phyloP scores from a whole-genome alignment of 2,329 filamentous ascomycete genomes.

The Exophiala bonariae region DNA sequence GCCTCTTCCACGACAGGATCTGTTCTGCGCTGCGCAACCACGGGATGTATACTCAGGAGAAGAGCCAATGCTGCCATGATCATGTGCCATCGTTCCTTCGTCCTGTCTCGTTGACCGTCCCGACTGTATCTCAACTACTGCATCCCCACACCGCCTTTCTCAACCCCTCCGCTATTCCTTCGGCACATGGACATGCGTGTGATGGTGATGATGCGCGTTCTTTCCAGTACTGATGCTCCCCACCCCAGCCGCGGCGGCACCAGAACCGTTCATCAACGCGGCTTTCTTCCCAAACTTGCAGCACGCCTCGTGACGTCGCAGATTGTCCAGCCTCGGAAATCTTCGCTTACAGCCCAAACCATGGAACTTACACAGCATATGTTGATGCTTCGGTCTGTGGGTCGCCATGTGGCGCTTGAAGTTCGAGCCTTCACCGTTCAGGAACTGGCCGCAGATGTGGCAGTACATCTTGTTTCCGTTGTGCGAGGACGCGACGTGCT shows the following conservation, averaged over 20 bases:
- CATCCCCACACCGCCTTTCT: no score
- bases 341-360: slow-evolving; percentile 26
- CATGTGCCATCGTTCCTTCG: no score
- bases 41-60: no score
- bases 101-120: no score
- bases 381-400: slow-evolving; percentile 28
- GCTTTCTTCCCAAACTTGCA: slow-evolving; percentile 30
- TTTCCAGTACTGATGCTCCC: no score
- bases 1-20: no score
- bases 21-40: no score
- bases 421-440: slow-evolving; percentile 29
- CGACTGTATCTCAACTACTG: no score
- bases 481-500: slow-evolving; percentile 25
- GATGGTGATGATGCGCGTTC: slow-evolving; percentile 17
- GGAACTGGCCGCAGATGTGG: slow-evolving; percentile 26
- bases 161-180: no score
- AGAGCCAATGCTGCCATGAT: no score
- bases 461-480: slow-evolving; percentile 28
- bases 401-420: slow-evolving; percentile 29
- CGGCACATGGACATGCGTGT: slow-evolving; percentile 1
- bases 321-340: slow-evolving; percentile 28
- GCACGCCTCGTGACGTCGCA: slow-evolving; percentile 26
- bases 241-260: background rate
- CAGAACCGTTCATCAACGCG: slow-evolving; percentile 2
- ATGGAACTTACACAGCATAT: slow-evolving; percentile 28